Base-by-base conservation (phyloP, 2,329 filamentous ascomycete genomes). In the Colletotrichum nymphaeae region DNA sequence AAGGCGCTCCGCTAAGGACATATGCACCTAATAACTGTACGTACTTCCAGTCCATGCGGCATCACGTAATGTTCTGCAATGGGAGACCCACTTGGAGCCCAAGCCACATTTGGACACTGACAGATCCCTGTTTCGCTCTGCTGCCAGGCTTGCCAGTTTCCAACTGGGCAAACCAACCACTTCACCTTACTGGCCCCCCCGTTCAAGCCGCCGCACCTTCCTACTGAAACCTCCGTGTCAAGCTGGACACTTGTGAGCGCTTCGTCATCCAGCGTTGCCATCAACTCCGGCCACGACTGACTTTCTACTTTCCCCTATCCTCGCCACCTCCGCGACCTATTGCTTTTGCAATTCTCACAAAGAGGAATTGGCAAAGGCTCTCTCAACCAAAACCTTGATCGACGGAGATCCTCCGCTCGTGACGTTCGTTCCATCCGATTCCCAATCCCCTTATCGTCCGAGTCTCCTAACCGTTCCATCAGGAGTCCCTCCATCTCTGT, bases 221-320 rank as follows among this genome's bases (percentile, higher is more conserved):
- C 63, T 68, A 56, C 72, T 73, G 71, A 74, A 72, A 74, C 72
- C 72, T 67, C 63, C 72, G 72, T 74, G 67, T 74, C 74, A 75
- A 75, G 74, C 74, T 75, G 69, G 69, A 69, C 75, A 75, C 72
- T 74, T 52, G 65, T 37, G 75, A 72, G 74, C 73, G 75, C 75
- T 72, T 76, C 75, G 74, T 76, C 75, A 75, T 74, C 75, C 75
- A 71, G 55, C 55, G 67, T 69, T 63, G 65, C 67, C 71, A 64
- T 70, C 62, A 63, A 58, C 56, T 52, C 53, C 63, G 66, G 62
- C 69, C 55, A 42, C 60, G 24, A 60, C 67, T 32, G 30, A 60
- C 67, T 28, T 57, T 28, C 26, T 60, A 30, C 42, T n/a, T 24
- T 42, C 7, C 37, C 16, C 16, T 42, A 19, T 16, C 14, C 37